Base-by-base conservation (phyloP, 2,329 filamentous ascomycete species). In the Trichophyton verrucosum region DNA sequence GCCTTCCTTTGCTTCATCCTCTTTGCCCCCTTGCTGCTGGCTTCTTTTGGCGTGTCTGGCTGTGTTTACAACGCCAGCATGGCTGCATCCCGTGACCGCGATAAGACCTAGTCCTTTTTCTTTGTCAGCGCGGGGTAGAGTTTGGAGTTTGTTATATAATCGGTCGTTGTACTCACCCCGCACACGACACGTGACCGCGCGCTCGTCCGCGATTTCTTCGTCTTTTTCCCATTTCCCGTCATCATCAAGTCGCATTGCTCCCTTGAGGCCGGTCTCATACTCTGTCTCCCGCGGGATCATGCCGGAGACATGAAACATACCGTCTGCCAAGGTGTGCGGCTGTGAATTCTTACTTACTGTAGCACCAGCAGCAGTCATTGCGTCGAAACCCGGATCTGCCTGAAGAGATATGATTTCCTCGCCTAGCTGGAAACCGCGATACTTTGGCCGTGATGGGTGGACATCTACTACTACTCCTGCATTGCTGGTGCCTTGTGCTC, bases 51-150 rank as follows among this genome's bases (percentile, higher is more conserved):
- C 79, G 65, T 81, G 75, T 46, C 72, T 74, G 1, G 75, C 70
- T 2, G 77, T 74, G 65, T 83, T 83, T 59, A 82, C 76, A 6
- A 82, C 77, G 0, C 81, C 80, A 0, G 80, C 78, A 61, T 83
- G 80, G 64, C 77, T 80, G 69, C 81, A 83, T 9, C 80, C 81
- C 0, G 80, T 81, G 66, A 83, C 81, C 20, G 82, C 71, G 1
- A 83, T 77, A 2, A 82, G 72, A 0, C 81, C 81, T 63, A 77
- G 79, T 11, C 70, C 78, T 58, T 24, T 47, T 46, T n/a, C 24
- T 53, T 53, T 27, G 47, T 53, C 47, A 53, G 47, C 24, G 44
- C 44, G 44, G 44, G 44, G 44, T 47, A 47, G 44, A 30, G 22
- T 15, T 53, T 38, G 22, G 53, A 30, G 0, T 8, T 30, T 57